Percentiles rank a stretch among this genome's conserved stretches.
Conservation (phyloP, 2,329 filamentous ascomycete genomes). For the Microsporum ferrugineum region DNA sequence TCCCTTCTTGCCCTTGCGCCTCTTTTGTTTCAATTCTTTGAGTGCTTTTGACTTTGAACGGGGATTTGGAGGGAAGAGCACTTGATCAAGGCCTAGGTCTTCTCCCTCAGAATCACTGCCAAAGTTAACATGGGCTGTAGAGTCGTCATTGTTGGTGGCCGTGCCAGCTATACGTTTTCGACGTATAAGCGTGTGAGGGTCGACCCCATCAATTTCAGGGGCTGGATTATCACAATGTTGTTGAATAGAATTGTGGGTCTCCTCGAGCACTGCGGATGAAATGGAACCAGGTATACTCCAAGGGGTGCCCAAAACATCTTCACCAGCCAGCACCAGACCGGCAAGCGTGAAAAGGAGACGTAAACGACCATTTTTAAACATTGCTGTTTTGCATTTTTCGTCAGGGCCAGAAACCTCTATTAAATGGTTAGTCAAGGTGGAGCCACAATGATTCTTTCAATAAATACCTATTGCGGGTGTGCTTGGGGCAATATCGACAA, state of each 20-base stretch:
- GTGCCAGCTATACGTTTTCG: conserved; percentile 47
- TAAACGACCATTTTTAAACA: conserved; percentile 83
- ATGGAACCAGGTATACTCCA: conserved; percentile 66
- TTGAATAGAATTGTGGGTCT: conserved; percentile 60
- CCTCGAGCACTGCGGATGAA: conserved; percentile 53
- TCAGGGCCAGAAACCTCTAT: conserved; percentile 53
- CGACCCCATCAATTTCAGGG: conserved; percentile 60
- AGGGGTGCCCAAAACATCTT: conserved; percentile 61
- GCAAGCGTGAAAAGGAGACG: conserved; percentile 70
- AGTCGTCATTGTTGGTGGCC: conserved; percentile 20
- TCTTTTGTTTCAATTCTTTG: conserved; percentile 49
- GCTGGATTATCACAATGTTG: conserved; percentile 69
- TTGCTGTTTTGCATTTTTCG: conserved; percentile 55
- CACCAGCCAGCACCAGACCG: conserved; percentile 56
- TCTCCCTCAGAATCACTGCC: conserved; percentile 60
- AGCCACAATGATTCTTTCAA: conserved; percentile 12
- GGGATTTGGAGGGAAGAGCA: conserved; percentile 53
- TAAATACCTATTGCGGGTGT: conserved; percentile 38
- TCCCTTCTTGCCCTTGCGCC: conserved; percentile 41
- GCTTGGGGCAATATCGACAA: conserved; percentile 17
- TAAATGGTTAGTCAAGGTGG: conserved; percentile 13
- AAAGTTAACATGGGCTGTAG: conserved; percentile 45
- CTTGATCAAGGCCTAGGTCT: conserved; percentile 44
- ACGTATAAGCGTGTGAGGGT: conserved; percentile 67
- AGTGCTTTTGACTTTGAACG: conserved; percentile 41